Evolutionary conservation across 148 eudicot species (phyloP), one percentile per base, ranked within the genome.

Genomic region (Amaranthus cruentus): DNA sequence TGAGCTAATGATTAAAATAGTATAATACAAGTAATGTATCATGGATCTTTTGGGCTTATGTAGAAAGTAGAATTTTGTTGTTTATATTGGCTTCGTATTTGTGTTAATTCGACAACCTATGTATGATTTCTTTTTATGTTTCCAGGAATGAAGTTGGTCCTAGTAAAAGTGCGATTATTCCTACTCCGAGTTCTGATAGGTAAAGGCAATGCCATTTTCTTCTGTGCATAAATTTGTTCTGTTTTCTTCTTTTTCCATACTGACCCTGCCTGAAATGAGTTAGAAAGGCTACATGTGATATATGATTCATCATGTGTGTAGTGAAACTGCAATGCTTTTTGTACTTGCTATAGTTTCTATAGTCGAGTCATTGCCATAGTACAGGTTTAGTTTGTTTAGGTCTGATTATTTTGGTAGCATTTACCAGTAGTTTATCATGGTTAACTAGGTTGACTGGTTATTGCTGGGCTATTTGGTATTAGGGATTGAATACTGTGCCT

Each of bases 161-260:
- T 74, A 83, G 89, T 66, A 92, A 81, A 84, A 86, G 89, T 56
- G 70, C 97, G 6, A 59, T 92, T 74, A 73, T 90, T 68, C 85
- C 96, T 72, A 60, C 91, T 75, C 77, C 84, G 43, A 85, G 86
- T 70, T 79, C 95, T 57, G 95, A 91, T 48, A 91, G 97, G 98
- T 93, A 56, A 8, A 38, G 8, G 9, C 21, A 78, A 59, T 15
- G 3, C 10, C 71, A 47, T 69, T 55, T 55, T 69, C 53, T 51
- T 65, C 54, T 21, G 18, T 28, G 2, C 59, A 50, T 62, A 11
- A 6, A 10, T n/a, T 13, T 5, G 4, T 3, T 44, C 43, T 8
- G 6, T 14, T 28, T 14, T 12, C 46, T 70, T 21, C 8, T n/a
- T 18, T 46, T 76, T 5, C 18, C 28, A 46, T 6, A 7, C 11